These are phyloP conservation scores for Fremontodendron californicum DNA, from an alignment of 345 rosid species.

Conservation along the genomic window DNA sequence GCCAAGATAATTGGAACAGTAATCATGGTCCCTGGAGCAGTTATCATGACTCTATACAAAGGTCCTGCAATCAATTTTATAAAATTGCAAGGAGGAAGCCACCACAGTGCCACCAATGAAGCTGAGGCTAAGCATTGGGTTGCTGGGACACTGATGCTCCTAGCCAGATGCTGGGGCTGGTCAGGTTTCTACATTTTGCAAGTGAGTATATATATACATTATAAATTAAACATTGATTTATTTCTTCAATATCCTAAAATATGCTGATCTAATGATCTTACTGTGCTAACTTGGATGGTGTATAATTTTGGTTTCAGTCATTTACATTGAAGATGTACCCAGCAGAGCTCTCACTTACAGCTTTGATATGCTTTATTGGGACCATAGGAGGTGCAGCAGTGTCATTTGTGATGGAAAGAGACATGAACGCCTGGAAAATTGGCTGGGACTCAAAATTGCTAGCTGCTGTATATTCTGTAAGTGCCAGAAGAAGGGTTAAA, in stretches of 20 bases:
- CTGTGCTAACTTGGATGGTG: not conserved
- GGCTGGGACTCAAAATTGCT: slow-evolving; percentile 77
- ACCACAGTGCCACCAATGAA: slow-evolving; percentile 30
- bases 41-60: slow-evolving; percentile 89
- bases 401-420: slow-evolving; percentile 60
- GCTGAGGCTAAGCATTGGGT: slow-evolving; percentile 46
- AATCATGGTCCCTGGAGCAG: slow-evolving; percentile 74
- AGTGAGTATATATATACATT: slow-evolving; percentile 32
- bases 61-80: slow-evolving; percentile 70
- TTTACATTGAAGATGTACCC: slow-evolving; percentile 77
- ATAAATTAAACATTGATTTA: not conserved
- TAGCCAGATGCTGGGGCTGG: slow-evolving; percentile 65
- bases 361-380: slow-evolving; percentile 71
- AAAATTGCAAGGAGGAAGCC: slow-evolving; percentile 24
- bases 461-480: slow-evolving; percentile 77
- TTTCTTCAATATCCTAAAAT: not conserved
- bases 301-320: slow-evolving; percentile 36
- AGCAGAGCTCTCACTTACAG: slow-evolving; percentile 75
- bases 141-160: slow-evolving; percentile 57
- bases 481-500: not conserved
- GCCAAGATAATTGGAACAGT: slow-evolving; percentile 80
- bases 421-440: slow-evolving; percentile 63
- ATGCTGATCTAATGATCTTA: not conserved
- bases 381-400: slow-evolving; percentile 50
- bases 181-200: slow-evolving; percentile 78